A percentile compares a stretch with the other conserved stretches of the same genome.
These are phyloP conservation scores for Aleurites moluccanus DNA, from an alignment of 441 rosid species.

Conservation along the genomic window DNA sequence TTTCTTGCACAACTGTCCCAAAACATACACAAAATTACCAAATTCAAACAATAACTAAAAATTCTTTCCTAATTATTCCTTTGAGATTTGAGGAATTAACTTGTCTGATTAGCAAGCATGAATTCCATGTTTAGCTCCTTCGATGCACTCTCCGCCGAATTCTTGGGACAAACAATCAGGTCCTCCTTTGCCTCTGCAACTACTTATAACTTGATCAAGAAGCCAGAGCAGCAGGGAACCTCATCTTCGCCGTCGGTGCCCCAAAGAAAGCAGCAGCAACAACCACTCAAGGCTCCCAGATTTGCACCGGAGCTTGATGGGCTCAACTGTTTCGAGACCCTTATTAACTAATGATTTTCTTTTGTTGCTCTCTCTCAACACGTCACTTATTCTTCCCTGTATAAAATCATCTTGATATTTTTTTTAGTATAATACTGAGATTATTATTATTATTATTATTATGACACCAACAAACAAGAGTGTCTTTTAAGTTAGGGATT, in stretches of 20 bases:
- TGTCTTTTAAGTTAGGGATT: no score
- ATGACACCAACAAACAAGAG: no score
- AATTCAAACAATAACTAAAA: not conserved
- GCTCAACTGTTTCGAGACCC: conserved; percentile 54
- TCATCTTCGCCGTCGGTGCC: not conserved
- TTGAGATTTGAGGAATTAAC: not conserved
- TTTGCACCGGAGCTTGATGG: conserved; percentile 58
- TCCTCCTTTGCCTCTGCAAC: conserved; percentile 19
- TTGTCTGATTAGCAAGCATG: no score
- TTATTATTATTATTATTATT: no score
- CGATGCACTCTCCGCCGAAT: conserved; percentile 43
- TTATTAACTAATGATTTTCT: conserved; percentile 27
- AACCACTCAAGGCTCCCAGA: conserved; percentile 23
- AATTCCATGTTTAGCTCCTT: conserved; percentile 60
- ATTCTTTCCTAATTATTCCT: not conserved
- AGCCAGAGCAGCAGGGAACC: conserved; percentile 2
- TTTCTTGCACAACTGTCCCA: not conserved
- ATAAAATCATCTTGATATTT: not conserved
- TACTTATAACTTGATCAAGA: not conserved
- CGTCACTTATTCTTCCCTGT: not conserved
- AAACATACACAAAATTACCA: not conserved
- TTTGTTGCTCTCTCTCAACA: not conserved
- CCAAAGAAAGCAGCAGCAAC: conserved; percentile 1
- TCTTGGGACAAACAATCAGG: conserved; percentile 32
- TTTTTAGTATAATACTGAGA: not conserved